A percentile compares a stretch with the other conserved stretches of the same genome.
Conservation (phyloP, 352 stramenopile genomes). For the Pythium vanterpoolii region DNA sequence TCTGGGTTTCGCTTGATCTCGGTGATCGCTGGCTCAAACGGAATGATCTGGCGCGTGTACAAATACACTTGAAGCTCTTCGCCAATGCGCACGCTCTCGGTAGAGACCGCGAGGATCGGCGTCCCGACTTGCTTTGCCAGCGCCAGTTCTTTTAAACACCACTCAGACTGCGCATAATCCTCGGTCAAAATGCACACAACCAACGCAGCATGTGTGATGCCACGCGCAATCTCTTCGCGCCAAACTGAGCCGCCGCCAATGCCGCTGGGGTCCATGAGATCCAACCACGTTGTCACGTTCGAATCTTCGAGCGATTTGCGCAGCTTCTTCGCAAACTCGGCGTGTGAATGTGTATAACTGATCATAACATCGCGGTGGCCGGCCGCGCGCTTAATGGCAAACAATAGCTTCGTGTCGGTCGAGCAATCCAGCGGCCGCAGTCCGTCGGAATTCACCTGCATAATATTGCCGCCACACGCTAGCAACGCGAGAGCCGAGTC, state of each 20-base stretch:
- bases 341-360: conserved; percentile 68
- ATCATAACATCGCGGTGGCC: conserved; percentile 72
- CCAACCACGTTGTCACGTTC: conserved; percentile 65
- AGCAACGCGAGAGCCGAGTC: conserved; percentile 65
- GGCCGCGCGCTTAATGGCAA: conserved; percentile 66
- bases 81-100: conserved; percentile 59
- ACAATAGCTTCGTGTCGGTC: conserved; percentile 56
- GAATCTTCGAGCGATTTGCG: conserved; percentile 51
- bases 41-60: conserved; percentile 80
- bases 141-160: conserved; percentile 63
- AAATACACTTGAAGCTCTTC: conserved; percentile 84
- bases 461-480: conserved; percentile 73
- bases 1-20: conserved; percentile 40
- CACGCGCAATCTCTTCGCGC: conserved; percentile 61
- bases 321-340: conserved; percentile 57
- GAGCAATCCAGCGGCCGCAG: conserved; percentile 63
- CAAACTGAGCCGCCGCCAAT: conserved; percentile 60
- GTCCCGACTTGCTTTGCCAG: conserved; percentile 74
- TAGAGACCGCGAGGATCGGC: conserved; percentile 75
- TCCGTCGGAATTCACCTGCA: conserved; percentile 63
- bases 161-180: conserved; percentile 55
- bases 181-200: conserved; percentile 62
- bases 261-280: conserved; percentile 62
- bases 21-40: conserved; percentile 69
- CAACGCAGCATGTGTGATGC: conserved; percentile 53